A percentile compares a stretch with the other conserved stretches of the same genome.
These are phyloP conservation scores for Saccharum spontaneum DNA, from an alignment of 176 grass and related monocot species.

Conservation along the genomic window DNA sequence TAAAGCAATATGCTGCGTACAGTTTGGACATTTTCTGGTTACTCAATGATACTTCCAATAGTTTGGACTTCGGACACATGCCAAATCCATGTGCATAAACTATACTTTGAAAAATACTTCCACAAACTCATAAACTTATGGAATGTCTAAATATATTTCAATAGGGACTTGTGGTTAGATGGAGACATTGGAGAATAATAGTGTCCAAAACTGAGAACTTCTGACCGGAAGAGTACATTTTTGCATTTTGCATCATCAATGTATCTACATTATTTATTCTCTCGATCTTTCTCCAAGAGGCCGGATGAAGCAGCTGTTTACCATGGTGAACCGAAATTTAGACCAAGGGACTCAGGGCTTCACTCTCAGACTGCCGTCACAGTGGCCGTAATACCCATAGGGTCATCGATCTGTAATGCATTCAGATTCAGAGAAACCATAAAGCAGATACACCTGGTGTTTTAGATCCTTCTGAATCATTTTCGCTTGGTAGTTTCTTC, in stretches of 20 bases:
- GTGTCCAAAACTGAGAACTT: not conserved
- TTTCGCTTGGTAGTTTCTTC: slow-evolving; percentile 81
- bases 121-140: not conserved
- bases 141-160: no score
- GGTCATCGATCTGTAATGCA: not conserved
- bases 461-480: slow-evolving; percentile 30
- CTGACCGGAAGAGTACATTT: not conserved
- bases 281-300: not conserved
- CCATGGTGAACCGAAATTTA: not conserved
- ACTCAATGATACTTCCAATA: not conserved
- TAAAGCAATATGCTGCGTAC: no score
- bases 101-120: not conserved
- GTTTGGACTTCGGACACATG: not conserved
- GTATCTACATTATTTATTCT: not conserved
- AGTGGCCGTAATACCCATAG: not conserved
- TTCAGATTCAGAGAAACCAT: not conserved
- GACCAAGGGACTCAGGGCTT: not conserved
- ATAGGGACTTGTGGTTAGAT: not conserved
- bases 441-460: not conserved
- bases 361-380: not conserved
- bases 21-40: not conserved
- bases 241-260: not conserved
- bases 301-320: not conserved
- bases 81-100: not conserved
- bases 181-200: not conserved